These are phyloP conservation scores for Trichoderma gamsii DNA, from an alignment of 495 filamentous ascomycete species.

Conservation along the genomic window DNA sequence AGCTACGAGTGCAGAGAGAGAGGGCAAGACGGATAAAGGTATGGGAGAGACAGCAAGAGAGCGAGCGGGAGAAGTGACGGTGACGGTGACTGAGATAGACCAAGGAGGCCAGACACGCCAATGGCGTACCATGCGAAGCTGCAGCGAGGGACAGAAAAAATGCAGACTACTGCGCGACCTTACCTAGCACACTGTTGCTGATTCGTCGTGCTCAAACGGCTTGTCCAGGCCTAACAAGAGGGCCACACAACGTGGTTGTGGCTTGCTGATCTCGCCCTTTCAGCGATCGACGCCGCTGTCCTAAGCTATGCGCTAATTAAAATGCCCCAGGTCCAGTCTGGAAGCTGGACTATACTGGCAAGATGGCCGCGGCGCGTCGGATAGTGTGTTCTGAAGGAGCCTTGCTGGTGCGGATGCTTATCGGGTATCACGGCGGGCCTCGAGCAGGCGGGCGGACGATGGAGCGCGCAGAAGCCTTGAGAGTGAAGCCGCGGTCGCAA, in stretches of 20 bases:
- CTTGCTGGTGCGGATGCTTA: not conserved
- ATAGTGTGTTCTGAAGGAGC: not conserved
- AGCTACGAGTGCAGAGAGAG: not conserved
- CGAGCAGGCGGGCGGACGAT: slow-evolving; percentile 4
- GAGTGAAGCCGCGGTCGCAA: not conserved
- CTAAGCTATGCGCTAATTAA: slow-evolving; percentile 12
- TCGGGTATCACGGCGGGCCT: slow-evolving; percentile 9
- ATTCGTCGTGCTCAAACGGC: not conserved
- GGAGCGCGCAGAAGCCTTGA: not conserved
- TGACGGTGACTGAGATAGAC: not conserved
- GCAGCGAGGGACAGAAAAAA: slow-evolving; percentile 7
- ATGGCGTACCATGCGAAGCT: not conserved
- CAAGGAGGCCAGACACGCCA: not conserved
- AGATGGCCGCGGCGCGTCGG: not conserved
- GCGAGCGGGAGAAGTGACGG: not conserved
- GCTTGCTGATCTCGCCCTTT: slow-evolving; percentile 13
- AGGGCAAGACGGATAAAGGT: not conserved
- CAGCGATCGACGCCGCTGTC: slow-evolving; percentile 11
- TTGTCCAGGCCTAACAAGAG: not conserved
- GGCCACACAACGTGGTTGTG: slow-evolving; percentile 12
- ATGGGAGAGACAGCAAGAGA: not conserved
- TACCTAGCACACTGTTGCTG: not conserved
- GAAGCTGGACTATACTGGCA: slow-evolving; percentile 1
- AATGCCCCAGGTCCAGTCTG: slow-evolving; percentile 8
- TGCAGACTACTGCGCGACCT: slow-evolving; percentile 9